These are phyloP conservation scores for Tetradesmus lagerheimii DNA, from an alignment of 139 green algal genomes.

Conservation along the genomic window DNA sequence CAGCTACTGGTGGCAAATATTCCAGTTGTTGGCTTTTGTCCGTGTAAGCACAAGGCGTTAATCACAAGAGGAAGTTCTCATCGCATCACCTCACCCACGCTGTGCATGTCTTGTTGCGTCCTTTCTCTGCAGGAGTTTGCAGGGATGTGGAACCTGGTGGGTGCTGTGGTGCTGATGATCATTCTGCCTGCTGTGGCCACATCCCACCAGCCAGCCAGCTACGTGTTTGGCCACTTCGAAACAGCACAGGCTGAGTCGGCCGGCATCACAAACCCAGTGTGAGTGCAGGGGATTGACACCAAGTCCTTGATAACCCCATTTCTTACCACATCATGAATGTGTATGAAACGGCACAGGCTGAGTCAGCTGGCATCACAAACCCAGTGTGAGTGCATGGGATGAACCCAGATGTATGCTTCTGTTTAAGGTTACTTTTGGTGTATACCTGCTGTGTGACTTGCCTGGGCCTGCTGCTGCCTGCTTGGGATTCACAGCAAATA, in stretches of 20 bases:
- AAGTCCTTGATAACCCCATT: too few species aligned
- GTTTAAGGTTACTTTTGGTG: background rate
- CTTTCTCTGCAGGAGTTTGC: background rate
- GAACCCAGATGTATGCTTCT: too few species aligned
- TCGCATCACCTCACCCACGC: too few species aligned
- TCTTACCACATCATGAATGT: too few species aligned
- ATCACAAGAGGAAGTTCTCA: too few species aligned
- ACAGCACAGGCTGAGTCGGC: constrained; percentile 1
- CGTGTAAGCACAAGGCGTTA: too few species aligned
- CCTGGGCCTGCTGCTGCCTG: constrained; percentile 37
- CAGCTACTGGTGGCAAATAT: too few species aligned
- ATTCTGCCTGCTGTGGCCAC: constrained; percentile 15
- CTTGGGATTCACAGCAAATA: too few species aligned
- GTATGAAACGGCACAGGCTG: constrained; percentile 24
- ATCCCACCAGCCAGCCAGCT: constrained; percentile 1
- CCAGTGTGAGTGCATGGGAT: constrained; percentile 16
- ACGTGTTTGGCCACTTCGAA: constrained; percentile 40
- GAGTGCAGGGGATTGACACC: background rate
- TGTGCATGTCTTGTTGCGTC: background rate
- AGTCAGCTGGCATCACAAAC: constrained; percentile 9
- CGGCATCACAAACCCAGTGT: constrained; percentile 25
- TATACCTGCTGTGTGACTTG: background rate
- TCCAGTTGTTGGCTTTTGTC: too few species aligned
- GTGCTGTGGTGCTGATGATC: constrained; percentile 2
- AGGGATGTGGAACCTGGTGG: background rate